Percentiles rank a stretch among this genome's conserved stretches.
Conservation (phyloP, 192 early-diverging fungal species). For the Rhizoclosmatium sp. region DNA sequence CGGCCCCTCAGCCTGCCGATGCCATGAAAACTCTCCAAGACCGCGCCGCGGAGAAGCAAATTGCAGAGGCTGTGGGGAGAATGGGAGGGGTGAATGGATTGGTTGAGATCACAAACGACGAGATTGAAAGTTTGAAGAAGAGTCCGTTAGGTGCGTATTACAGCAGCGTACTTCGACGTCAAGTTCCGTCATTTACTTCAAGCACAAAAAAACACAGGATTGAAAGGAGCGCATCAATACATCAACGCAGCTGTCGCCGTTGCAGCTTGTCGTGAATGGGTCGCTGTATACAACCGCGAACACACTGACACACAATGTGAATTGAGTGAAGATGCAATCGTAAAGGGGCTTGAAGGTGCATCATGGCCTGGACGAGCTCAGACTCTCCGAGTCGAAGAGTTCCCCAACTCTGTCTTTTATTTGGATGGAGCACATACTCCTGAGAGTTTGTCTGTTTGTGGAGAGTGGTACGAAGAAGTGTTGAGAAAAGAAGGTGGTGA, state of each 20-base stretch:
- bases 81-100: background rate
- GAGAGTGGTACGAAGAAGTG: conserved; percentile 57
- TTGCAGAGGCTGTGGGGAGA: conserved; percentile 27
- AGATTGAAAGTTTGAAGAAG: conserved; percentile 31
- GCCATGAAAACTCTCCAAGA: conserved; percentile 73
- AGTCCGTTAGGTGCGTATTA: conserved; percentile 48
- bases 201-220: conserved; percentile 55
- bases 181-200: conserved; percentile 5
- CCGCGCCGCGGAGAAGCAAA: conserved; percentile 74
- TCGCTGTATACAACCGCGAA: conserved; percentile 39
- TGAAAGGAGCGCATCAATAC: conserved; percentile 84
- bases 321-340: conserved; percentile 54
- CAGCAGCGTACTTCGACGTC: background rate
- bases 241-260: conserved; percentile 85
- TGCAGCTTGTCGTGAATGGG: conserved; percentile 76
- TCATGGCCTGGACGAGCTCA: conserved; percentile 93
- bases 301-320: conserved; percentile 32
- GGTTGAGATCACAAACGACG: background rate
- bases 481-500: conserved; percentile 29
- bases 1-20: conserved; percentile 72
- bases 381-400: conserved; percentile 57
- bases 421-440: conserved; percentile 95
- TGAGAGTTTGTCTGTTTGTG: conserved; percentile 79
- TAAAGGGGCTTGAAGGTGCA: conserved; percentile 68
- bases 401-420: conserved; percentile 70